Conservation (phyloP, 2,329 filamentous ascomycete species). For the Ophiognomonia clavigignenti-juglandacearum region DNA sequence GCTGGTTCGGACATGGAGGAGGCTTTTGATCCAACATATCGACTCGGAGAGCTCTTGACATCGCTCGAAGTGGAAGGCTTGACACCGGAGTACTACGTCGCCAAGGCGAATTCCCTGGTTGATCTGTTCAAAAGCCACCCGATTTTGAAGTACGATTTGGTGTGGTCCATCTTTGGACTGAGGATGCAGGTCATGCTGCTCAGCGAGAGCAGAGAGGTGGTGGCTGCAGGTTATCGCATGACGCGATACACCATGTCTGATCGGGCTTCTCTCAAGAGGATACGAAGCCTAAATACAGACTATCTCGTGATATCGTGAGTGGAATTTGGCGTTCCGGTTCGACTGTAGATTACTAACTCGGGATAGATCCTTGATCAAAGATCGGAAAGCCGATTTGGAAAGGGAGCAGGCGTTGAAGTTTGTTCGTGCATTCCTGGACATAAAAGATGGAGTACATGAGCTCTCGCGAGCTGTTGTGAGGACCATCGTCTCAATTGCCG, state of each 20-base stretch:
- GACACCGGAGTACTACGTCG: conserved; percentile 91
- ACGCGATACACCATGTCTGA: conserved; percentile 94
- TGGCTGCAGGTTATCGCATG: conserved; percentile 89
- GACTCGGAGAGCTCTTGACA: conserved; percentile 84
- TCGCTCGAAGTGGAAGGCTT: conserved; percentile 84
- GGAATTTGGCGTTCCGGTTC: rapidly evolving
- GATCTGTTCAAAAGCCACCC: conserved; percentile 92
- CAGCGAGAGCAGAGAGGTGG: conserved; percentile 92
- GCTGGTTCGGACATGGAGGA: conserved; percentile 62
- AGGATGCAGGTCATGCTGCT: conserved; percentile 94
- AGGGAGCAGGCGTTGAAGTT: conserved; percentile 97
- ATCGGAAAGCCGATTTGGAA: conserved; percentile 94
- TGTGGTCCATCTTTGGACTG: conserved; percentile 91
- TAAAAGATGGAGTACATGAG: conserved; percentile 86
- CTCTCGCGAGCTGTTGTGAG: conserved; percentile 82
- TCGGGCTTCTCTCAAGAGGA: conserved; percentile 79
- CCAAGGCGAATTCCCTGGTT: conserved; percentile 86
- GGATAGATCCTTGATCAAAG: conserved; percentile 76
- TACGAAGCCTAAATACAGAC: conserved; percentile 84
- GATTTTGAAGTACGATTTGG: conserved; percentile 91
- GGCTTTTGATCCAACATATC: conserved; percentile 78
- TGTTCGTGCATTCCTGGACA: conserved; percentile 87
- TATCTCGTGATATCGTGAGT: conserved; percentile 74
- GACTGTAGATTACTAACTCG: conserved; percentile 7
- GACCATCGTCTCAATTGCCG: conserved; percentile 85